A percentile compares a stretch with the other conserved stretches of the same genome.
These are phyloP conservation scores for Ampelocalamus luodianensis DNA, from an alignment of 176 grass and related monocot genomes.

Conservation along the genomic window DNA sequence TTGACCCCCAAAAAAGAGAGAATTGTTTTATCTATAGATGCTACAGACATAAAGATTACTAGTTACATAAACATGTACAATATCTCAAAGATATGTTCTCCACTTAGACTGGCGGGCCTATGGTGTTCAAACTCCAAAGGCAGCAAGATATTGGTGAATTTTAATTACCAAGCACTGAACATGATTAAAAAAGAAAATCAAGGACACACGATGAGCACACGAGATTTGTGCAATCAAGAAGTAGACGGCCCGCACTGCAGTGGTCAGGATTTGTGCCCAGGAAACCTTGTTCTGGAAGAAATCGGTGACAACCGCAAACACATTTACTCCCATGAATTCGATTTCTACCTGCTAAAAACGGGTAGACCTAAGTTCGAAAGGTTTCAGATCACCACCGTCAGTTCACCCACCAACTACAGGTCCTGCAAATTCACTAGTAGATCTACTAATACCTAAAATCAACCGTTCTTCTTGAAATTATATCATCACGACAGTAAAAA, in stretches of 20 bases:
- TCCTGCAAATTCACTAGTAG: conserved; percentile 1
- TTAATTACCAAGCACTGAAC: neutral
- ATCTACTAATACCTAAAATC: conserved; percentile 31
- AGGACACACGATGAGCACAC: too few species aligned
- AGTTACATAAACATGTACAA: neutral
- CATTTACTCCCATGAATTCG: neutral
- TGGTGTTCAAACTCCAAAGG: neutral
- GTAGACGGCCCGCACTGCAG: neutral
- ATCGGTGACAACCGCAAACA: neutral
- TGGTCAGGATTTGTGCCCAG: neutral
- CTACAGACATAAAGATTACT: neutral
- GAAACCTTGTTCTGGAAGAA: neutral
- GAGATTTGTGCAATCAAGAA: neutral
- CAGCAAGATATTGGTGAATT: neutral
- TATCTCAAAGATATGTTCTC: neutral
- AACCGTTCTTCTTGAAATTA: conserved; percentile 23
- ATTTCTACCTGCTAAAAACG: neutral
- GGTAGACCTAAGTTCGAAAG: neutral
- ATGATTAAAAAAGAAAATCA: neutral
- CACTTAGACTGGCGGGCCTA: neutral
- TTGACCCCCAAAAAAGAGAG: neutral
- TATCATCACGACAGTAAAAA: neutral
- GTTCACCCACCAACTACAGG: neutral
- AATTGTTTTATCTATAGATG: neutral
- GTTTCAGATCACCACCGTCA: conserved; percentile 9